phyloP scores from a whole-genome alignment of 345 rosid genomes.

The Eucalyptus paniculata region DNA sequence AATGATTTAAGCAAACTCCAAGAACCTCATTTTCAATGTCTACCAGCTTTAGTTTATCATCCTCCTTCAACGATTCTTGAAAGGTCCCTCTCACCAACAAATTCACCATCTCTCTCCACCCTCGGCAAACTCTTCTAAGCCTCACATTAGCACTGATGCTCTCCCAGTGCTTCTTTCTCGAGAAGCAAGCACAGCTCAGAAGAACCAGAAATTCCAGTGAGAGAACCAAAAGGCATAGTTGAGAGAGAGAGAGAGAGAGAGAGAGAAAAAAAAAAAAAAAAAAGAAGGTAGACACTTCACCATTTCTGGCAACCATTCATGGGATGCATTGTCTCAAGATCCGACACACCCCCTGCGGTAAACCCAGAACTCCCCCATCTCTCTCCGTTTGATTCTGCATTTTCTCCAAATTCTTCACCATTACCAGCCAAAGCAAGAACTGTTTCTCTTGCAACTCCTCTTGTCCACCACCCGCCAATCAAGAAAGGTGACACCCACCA shows the following conservation, averaged over 20 bases:
- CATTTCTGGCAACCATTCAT: constrained; percentile 13
- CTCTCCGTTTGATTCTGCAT: not conserved
- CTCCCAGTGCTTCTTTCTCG: not conserved
- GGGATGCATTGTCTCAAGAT: constrained; percentile 74
- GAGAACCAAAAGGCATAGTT: not conserved
- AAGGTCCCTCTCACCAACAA: constrained; percentile 38
- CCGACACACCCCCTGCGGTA: constrained; percentile 1
- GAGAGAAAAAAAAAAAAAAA: not conserved
- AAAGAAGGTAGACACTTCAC: not conserved
- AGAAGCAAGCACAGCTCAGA: not conserved
- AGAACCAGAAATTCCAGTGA: not conserved
- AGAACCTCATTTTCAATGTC: not conserved
- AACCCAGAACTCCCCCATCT: constrained; percentile 1
- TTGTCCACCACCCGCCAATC: constrained; percentile 84
- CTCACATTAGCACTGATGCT: not conserved
- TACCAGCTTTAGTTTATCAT: constrained; percentile 8
- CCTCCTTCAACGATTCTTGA: constrained; percentile 22
- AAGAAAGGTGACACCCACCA: constrained; percentile 83
- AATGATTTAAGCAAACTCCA: not conserved
- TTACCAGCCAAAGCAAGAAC: constrained; percentile 16
- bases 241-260: not conserved
- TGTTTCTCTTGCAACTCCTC: constrained; percentile 51
- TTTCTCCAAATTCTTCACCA: constrained; percentile 10
- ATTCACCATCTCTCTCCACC: constrained; percentile 2
- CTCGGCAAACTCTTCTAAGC: not conserved